phyloP scores from a whole-genome alignment of 2,329 filamentous ascomycete genomes.

The Chaetomiaceae sp. region DNA sequence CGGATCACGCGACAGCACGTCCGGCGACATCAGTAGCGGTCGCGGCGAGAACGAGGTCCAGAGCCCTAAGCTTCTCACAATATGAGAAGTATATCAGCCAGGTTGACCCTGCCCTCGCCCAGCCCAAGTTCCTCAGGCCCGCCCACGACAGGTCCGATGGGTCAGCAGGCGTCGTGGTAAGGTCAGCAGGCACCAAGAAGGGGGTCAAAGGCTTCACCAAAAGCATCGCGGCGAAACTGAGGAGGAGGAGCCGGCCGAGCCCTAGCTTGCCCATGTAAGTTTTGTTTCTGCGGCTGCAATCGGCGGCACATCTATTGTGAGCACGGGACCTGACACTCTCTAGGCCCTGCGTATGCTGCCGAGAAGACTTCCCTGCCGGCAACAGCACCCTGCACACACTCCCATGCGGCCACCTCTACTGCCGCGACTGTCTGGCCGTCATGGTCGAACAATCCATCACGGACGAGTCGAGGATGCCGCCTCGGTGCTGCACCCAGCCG shows the following conservation, averaged over 20 bases:
- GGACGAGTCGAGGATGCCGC: slow-evolving; percentile 59
- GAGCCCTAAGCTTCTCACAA: slow-evolving; percentile 43
- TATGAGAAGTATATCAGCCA: slow-evolving; percentile 50
- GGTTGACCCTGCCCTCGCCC: slow-evolving; percentile 40
- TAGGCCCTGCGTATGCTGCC: slow-evolving; percentile 56
- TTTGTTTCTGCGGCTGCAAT: neutral
- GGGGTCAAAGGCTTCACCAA: slow-evolving; percentile 44
- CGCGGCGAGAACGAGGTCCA: slow-evolving; percentile 33
- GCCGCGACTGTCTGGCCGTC: slow-evolving; percentile 48
- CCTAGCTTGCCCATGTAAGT: slow-evolving; percentile 31
- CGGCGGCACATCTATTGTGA: neutral
- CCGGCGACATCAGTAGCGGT: slow-evolving; percentile 24
- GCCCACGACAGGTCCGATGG: slow-evolving; percentile 28
- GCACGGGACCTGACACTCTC: neutral
- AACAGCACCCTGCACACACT: slow-evolving; percentile 43
- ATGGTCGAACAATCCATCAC: slow-evolving; percentile 51
- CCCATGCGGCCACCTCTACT: slow-evolving; percentile 56
- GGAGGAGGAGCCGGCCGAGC: slow-evolving; percentile 28
- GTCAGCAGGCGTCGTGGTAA: slow-evolving; percentile 39
- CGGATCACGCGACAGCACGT: slow-evolving; percentile 31
- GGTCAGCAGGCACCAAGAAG: slow-evolving; percentile 41
- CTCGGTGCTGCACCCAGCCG: slow-evolving; percentile 55
- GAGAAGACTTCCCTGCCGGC: slow-evolving; percentile 46
- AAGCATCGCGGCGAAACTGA: slow-evolving; percentile 41
- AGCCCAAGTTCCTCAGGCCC: slow-evolving; percentile 38